Evolutionary conservation across 257 asterid species (phyloP).

Genomic region (Solanum paucissectum): DNA sequence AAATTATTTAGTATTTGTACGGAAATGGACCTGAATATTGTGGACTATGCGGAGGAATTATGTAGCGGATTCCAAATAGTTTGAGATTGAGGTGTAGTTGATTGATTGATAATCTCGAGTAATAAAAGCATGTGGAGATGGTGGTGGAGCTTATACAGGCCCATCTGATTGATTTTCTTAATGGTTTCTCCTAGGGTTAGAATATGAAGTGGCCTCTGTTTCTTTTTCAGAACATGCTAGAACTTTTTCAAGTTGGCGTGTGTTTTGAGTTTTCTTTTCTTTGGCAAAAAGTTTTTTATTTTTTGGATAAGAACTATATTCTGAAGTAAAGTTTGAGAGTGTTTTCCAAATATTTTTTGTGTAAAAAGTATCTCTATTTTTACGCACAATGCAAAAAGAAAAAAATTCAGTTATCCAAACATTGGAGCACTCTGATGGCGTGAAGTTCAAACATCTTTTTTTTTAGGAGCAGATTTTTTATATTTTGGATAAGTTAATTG

Average conservation of each 20-base stretch:
- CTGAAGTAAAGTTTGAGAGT: not conserved
- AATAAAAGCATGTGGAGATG: not conserved
- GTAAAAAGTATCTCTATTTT: not conserved
- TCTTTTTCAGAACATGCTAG: not conserved
- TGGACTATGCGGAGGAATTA: not conserved
- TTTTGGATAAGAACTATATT: not conserved
- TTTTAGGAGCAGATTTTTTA: not conserved
- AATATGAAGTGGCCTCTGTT: not conserved
- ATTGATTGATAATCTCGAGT: not conserved
- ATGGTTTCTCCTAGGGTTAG: not conserved
- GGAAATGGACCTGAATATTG: not conserved
- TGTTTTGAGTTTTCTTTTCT: not conserved
- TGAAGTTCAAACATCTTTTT: not conserved
- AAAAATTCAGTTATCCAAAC: not conserved
- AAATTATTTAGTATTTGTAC: not conserved
- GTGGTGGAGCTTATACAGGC: not conserved
- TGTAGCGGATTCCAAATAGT: not conserved
- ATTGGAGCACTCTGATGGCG: not conserved
- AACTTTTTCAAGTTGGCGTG: not conserved
- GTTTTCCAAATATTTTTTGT: not conserved
- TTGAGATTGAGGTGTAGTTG: not conserved
- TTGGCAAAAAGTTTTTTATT: not conserved
- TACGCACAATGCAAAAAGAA: not conserved
- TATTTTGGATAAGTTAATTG: not conserved
- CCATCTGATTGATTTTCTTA: not conserved